Conservation (phyloP, 176 grass and related monocot genomes). For the Puccinellia tenuiflora region DNA sequence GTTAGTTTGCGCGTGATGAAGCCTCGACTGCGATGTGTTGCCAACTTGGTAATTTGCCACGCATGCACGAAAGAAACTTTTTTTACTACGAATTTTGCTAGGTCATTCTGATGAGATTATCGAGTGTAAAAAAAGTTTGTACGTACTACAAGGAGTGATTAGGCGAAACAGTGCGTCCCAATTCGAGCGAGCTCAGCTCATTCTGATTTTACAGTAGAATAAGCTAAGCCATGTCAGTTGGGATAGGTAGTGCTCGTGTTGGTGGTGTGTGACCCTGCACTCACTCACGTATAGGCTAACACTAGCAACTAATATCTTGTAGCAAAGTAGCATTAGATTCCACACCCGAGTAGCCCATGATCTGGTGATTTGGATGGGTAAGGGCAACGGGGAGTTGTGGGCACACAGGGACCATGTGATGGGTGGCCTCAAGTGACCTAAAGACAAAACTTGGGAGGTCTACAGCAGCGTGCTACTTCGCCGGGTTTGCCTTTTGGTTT, state of each 20-base stretch:
- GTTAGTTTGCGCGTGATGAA: background rate
- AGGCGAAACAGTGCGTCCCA: background rate
- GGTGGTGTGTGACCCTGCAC: constrained; percentile 27
- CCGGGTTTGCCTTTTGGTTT: constrained; percentile 9
- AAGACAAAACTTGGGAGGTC: constrained; percentile 14
- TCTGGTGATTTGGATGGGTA: constrained; percentile 6
- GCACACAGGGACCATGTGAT: constrained; percentile 24
- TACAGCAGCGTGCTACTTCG: background rate
- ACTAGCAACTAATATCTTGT: background rate
- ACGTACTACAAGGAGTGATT: background rate
- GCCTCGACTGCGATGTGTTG: background rate
- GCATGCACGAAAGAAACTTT: too few relatives aligned
- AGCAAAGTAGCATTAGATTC: constrained; percentile 7
- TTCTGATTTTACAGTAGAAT: background rate
- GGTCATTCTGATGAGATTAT: too few relatives aligned
- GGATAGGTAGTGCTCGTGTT: background rate
- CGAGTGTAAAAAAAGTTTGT: background rate
- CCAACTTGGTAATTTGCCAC: background rate
- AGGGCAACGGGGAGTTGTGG: background rate
- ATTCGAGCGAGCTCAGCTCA: background rate
- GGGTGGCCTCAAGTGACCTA: background rate
- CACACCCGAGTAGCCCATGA: background rate
- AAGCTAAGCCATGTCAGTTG: background rate
- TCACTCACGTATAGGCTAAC: background rate
- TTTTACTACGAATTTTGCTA: too few relatives aligned